Base-by-base conservation (phyloP, 495 filamentous ascomycete genomes). In the Hypoxylon lienhwacheense region DNA sequence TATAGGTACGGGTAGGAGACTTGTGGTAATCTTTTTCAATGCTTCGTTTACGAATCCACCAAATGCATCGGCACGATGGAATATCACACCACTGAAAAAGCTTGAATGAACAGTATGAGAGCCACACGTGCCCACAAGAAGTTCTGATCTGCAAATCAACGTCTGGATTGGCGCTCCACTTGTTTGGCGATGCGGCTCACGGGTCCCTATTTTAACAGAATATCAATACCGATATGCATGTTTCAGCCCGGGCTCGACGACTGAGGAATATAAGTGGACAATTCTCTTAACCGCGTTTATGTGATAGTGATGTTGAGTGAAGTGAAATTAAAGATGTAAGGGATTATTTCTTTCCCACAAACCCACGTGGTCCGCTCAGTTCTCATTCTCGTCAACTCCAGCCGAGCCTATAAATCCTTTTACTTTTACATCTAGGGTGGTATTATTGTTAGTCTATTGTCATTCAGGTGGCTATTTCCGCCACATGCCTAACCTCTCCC, bases 211-310 rank as follows among this genome's bases (percentile, higher is more conserved):
- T n/a, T n/a, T 17, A 40, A 19, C 33, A 7, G 4, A 52, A 15
- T 28, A 43, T 47, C 45, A 33, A 50, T 55, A 50, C 34, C 40
- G 33, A 34, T 39, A 50, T 54, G 44, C 36, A 54, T 54, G 56
- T 60, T 60, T 54, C 45, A 60, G 49, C 37, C 33, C 14, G 36
- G 19, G 28, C 22, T 12, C 15, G 7, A 21, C 15, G 12, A 11
- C 11, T 28, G 14, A 22, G 28, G 17, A 26, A 22, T 24, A 20
- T 12, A 16, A 41, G n/a, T 40, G 7, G 25, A 14, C n/a, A 41
- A 22, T 8, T 7, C 7, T 16, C 3, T 22, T 26, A 31, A n/a
- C 28, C 20, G 37, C 37, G 20, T 29, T 25, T 15, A 34, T n/a
- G n/a, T n/a, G 25, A 12, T 16, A 43, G 43, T 43, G 49, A 31